Base-by-base conservation (phyloP, 768 basidiomycete species). In the Zangia roseola region DNA sequence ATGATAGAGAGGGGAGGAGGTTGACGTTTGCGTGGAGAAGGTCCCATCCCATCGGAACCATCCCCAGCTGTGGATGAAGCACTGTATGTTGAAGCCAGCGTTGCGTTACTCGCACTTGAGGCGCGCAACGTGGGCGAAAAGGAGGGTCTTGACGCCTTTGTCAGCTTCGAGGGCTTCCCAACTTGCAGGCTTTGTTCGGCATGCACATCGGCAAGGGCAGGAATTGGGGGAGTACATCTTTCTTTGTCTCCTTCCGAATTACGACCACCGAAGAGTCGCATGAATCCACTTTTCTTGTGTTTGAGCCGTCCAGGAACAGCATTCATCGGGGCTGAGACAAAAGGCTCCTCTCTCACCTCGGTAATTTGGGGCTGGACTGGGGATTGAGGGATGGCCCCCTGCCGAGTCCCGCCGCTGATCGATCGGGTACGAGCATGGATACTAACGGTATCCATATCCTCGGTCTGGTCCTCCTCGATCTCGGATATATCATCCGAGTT, bases 211-310 rank as follows among this genome's bases (percentile, higher is more conserved):
- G 72, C 68, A 26, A 80, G 57, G 10, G 75, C 64, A 12, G 84
- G 84, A 9, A 88, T 75, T 16, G 87, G 82, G 6, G 82, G 82
- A 2, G 78, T 65, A 5, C 59, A 62, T 49, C 61, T 68, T 19
- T 79, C 75, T 34, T 54, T 69, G 9, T 67, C 64, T 21, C 50
- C 63, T 41, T 65, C 64, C 12, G 53, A 48, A 47, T 35, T 54
- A 43, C 75, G 75, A 16, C 76, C 74, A 58, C 84, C 81, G 62
- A 91, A 90, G 10, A 92, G 69, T 43, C 85, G 74, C 83, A 91
- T 80, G 61, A 92, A 88, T 4, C 79, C 89, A 54, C 88, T 91
- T 64, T 86, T 91, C 73, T 86, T 90, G 51, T 85, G 84, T 57
- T 80, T 88, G 42, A 91, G 64, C 57, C 81, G 85, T 10, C 70